These are phyloP conservation scores for Rhodotorula toruloides DNA, from an alignment of 768 basidiomycete species.

Conservation along the genomic window DNA sequence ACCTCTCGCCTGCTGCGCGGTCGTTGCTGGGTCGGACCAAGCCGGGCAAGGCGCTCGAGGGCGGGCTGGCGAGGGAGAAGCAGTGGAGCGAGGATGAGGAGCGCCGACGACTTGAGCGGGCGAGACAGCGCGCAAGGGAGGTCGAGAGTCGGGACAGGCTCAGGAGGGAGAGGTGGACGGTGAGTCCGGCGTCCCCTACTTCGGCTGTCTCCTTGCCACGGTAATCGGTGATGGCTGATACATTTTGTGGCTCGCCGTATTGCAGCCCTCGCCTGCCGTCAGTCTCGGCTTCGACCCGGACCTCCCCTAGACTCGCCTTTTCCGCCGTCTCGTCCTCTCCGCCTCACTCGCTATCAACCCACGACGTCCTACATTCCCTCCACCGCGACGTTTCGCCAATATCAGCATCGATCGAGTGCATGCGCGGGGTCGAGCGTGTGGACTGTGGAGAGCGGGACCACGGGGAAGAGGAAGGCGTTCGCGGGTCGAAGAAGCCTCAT, in stretches of 20 bases:
- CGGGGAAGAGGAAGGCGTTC: too few relatives aligned
- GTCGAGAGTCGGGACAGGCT: constrained; percentile 30
- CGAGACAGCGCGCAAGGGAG: constrained; percentile 18
- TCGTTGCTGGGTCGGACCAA: constrained; percentile 24
- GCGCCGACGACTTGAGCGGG: constrained; percentile 10
- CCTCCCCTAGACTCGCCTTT: neutral
- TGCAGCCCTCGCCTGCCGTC: constrained; percentile 20
- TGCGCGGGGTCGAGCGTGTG: too few relatives aligned
- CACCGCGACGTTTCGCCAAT: too few relatives aligned
- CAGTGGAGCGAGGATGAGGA: constrained; percentile 13
- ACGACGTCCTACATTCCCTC: too few relatives aligned
- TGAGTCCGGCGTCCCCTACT: constrained; percentile 3
- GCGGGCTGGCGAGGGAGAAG: constrained; percentile 12
- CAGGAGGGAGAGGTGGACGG: constrained; percentile 37
- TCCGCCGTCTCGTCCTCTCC: neutral
- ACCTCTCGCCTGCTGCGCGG: constrained; percentile 35
- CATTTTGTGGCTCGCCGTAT: too few relatives aligned
- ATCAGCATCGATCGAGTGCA: too few relatives aligned
- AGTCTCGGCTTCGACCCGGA: constrained; percentile 24
- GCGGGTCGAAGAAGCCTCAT: too few relatives aligned
- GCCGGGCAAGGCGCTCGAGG: constrained; percentile 28
- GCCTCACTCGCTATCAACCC: neutral
- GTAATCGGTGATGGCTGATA: neutral
- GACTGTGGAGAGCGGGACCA: too few relatives aligned
- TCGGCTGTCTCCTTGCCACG: neutral